phyloP scores from a whole-genome alignment of 2,329 filamentous ascomycete species.

The Diaporthe vaccinii region DNA sequence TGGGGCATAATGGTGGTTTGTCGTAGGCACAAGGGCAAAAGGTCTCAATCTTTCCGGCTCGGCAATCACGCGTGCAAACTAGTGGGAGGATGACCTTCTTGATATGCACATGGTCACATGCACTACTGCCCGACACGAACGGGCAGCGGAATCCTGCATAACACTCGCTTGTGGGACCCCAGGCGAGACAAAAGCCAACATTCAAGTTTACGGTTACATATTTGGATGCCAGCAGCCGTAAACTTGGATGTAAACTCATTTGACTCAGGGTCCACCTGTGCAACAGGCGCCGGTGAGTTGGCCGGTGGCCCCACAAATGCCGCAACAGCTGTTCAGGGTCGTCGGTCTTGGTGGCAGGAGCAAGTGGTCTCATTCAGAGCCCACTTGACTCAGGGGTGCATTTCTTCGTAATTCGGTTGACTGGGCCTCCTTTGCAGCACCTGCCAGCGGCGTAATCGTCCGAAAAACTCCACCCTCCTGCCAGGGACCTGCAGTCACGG shows the following conservation, averaged over 20 bases:
- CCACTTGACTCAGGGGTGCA: slow-evolving; percentile 22
- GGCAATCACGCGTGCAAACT: background rate
- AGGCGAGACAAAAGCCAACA: slow-evolving; percentile 20
- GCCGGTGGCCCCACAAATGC: slow-evolving; percentile 2
- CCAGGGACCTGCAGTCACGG: slow-evolving; percentile 21
- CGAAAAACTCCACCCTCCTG: slow-evolving; percentile 9
- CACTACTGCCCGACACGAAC: slow-evolving; percentile 29
- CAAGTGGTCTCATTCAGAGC: background rate
- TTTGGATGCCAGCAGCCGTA: slow-evolving; percentile 12
- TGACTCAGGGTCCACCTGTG: slow-evolving; percentile 11
- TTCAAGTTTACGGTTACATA: slow-evolving; percentile 14
- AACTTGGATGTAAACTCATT: slow-evolving; percentile 3
- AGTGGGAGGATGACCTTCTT: slow-evolving; percentile 21
- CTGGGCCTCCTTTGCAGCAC: slow-evolving; percentile 14
- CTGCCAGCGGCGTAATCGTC: slow-evolving; percentile 2
- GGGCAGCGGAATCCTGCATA: slow-evolving; percentile 27
- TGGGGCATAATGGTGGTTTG: slow-evolving; percentile 19
- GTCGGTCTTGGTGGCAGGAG: background rate
- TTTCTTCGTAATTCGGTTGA: background rate
- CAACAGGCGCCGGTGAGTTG: background rate
- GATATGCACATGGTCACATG: slow-evolving; percentile 14
- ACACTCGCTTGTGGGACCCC: slow-evolving; percentile 17
- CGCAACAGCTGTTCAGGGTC: slow-evolving; percentile 12
- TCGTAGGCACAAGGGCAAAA: background rate
- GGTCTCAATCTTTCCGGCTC: background rate